Evolutionary conservation across 208 protist genomes (phyloP).

Genomic region (Angomonas deanei): DNA sequence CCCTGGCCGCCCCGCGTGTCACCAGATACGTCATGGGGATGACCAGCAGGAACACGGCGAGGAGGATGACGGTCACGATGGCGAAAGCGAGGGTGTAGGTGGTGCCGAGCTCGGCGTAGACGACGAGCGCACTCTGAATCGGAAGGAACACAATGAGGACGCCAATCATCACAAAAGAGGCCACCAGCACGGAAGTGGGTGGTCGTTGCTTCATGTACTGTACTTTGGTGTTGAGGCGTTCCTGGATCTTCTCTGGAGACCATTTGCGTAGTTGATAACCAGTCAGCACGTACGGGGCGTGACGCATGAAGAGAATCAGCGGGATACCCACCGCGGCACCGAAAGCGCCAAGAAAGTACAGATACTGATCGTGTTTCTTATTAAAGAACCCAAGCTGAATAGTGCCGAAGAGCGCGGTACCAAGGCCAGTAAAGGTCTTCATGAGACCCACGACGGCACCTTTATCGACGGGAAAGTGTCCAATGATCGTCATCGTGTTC

Average conservation of each 20-base stretch:
- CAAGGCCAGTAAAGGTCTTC: constrained; percentile 47
- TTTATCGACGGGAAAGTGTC: constrained; percentile 27
- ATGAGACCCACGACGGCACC: constrained; percentile 33
- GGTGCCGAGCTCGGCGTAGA: constrained; percentile 13
- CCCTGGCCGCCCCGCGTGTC: too few species aligned
- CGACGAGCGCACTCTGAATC: background rate
- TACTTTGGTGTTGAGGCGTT: constrained; percentile 4
- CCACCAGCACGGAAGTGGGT: constrained; percentile 17
- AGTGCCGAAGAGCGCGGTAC: constrained; percentile 32
- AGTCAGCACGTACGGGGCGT: constrained; percentile 24
- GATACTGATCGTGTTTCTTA: constrained; percentile 14
- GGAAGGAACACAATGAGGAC: constrained; percentile 33
- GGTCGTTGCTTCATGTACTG: constrained; percentile 26
- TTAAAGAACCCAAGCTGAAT: constrained; percentile 38
- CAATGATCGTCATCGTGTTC: constrained; percentile 25
- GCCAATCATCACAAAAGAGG: constrained; percentile 18
- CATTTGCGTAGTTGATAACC: constrained; percentile 11
- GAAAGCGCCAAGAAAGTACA: constrained; percentile 28
- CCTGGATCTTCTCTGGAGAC: constrained; percentile 11
- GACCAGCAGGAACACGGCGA: constrained; percentile 12
- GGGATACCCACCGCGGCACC: constrained; percentile 16
- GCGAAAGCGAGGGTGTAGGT: constrained; percentile 16
- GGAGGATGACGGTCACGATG: constrained; percentile 12
- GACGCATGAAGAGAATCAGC: constrained; percentile 18
- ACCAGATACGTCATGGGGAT: background rate